Percentiles rank a stretch among this genome's conserved stretches.
Conservation (phyloP, 768 basidiomycete species). For the Leccinum rimulosum region DNA sequence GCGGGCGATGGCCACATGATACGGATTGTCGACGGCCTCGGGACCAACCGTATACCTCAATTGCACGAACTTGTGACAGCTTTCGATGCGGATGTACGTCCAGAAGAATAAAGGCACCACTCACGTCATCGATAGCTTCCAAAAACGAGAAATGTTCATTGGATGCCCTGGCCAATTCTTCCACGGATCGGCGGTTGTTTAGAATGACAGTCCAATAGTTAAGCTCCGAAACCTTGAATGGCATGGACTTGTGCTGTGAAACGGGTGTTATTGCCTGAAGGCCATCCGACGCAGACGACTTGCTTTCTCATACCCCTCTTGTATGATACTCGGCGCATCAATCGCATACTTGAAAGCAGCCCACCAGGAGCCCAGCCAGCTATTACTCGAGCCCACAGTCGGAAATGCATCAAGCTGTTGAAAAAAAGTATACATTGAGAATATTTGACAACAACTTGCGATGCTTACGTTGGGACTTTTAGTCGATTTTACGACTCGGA, state of each 20-base stretch:
- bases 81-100: background rate
- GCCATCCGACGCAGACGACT: background rate
- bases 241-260: background rate
- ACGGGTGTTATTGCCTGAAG: too few relatives aligned
- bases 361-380: background rate
- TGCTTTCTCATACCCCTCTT: constrained; percentile 33
- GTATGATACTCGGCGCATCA: constrained; percentile 14
- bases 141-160: constrained; percentile 38
- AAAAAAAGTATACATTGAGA: background rate
- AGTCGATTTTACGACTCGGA: background rate
- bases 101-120: background rate
- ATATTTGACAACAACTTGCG: background rate
- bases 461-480: background rate
- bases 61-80: constrained; percentile 31
- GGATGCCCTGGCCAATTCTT: constrained; percentile 40
- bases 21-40: constrained; percentile 24
- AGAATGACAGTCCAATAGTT: constrained; percentile 39
- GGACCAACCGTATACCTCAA: constrained; percentile 37
- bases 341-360: background rate
- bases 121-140: constrained; percentile 35
- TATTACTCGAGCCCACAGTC: background rate
- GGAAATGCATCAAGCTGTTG: background rate
- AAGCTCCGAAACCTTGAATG: background rate
- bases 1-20: constrained; percentile 31
- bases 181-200: constrained; percentile 29